phyloP scores from a whole-genome alignment of 805 yeast genomes.

The Hanseniaspora singularis region DNA sequence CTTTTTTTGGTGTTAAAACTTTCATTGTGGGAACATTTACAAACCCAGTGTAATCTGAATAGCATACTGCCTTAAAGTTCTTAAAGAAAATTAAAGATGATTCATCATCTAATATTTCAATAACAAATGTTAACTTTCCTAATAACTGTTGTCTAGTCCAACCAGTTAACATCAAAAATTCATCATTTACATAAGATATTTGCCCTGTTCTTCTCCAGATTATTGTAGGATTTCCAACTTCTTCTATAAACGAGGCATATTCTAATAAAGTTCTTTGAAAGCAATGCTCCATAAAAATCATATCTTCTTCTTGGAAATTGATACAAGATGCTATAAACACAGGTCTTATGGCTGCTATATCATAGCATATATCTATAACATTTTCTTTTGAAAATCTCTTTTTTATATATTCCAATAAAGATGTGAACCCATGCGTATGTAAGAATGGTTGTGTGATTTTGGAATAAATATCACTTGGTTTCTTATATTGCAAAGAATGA shows the following conservation, averaged over 20 bases:
- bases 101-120: constrained; percentile 74
- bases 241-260: constrained; percentile 70
- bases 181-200: constrained; percentile 89
- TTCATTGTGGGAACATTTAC: constrained; percentile 85
- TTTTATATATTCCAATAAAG: constrained; percentile 59
- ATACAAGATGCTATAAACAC: constrained; percentile 87
- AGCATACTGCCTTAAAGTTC: constrained; percentile 70
- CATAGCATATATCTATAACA: constrained; percentile 69
- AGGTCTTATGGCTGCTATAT: constrained; percentile 84
- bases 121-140: constrained; percentile 55
- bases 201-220: constrained; percentile 96
- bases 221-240: constrained; percentile 86
- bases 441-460: constrained; percentile 65
- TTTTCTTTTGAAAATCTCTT: constrained; percentile 56
- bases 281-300: constrained; percentile 91
- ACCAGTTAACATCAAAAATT: constrained; percentile 80
- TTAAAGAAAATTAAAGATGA: constrained; percentile 82
- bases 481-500: constrained; percentile 35
- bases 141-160: constrained; percentile 68
- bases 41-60: constrained; percentile 80
- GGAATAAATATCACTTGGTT: constrained; percentile 71
- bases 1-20: constrained; percentile 45
- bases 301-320: constrained; percentile 76
- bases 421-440: constrained; percentile 84
- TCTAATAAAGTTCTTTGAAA: constrained; percentile 86